phyloP scores from a whole-genome alignment of 1,284 basidiomycete genomes.

The Sphaerobolus stellatus region DNA sequence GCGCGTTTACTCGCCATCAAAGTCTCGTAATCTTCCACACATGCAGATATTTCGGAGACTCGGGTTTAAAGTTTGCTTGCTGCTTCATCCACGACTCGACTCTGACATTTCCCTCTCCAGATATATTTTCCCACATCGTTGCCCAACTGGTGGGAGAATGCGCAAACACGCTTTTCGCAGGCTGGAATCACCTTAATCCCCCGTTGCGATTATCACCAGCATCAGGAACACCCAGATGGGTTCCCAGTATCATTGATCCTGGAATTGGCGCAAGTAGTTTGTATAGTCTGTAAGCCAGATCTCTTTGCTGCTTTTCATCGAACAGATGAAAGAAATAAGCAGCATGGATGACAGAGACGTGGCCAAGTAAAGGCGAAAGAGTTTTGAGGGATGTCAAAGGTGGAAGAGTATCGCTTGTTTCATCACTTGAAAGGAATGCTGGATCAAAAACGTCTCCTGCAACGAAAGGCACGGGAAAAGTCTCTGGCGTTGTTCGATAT shows the following conservation, averaged over 20 bases:
- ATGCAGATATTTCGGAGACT: not conserved
- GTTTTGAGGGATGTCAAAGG: slow-evolving; percentile 34
- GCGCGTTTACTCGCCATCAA: too few relatives aligned
- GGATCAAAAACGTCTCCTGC: slow-evolving; percentile 46
- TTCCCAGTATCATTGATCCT: slow-evolving; percentile 18
- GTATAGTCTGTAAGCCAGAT: slow-evolving; percentile 39
- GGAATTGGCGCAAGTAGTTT: slow-evolving; percentile 35
- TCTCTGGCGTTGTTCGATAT: slow-evolving; percentile 32
- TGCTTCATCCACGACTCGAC: not conserved
- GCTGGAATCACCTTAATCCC: too few relatives aligned
- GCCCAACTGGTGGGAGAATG: slow-evolving; percentile 10
- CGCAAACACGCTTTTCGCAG: too few relatives aligned
- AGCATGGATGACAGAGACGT: slow-evolving; percentile 47
- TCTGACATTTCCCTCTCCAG: not conserved
- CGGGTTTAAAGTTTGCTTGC: not conserved
- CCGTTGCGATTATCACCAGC: not conserved
- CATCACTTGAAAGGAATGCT: slow-evolving; percentile 26
- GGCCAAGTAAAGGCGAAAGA: slow-evolving; percentile 44
- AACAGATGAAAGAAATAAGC: slow-evolving; percentile 56
- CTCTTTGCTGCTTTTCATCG: slow-evolving; percentile 39
- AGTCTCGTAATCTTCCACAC: not conserved
- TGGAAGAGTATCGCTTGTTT: slow-evolving; percentile 22
- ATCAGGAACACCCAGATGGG: slow-evolving; percentile 8
- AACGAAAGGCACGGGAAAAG: slow-evolving; percentile 46
- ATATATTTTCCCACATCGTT: slow-evolving; percentile 4